Evolutionary conservation across 176 grass and related monocot species (phyloP), one percentile per base, ranked within the genome.

Genomic region (Chloris gayana): DNA sequence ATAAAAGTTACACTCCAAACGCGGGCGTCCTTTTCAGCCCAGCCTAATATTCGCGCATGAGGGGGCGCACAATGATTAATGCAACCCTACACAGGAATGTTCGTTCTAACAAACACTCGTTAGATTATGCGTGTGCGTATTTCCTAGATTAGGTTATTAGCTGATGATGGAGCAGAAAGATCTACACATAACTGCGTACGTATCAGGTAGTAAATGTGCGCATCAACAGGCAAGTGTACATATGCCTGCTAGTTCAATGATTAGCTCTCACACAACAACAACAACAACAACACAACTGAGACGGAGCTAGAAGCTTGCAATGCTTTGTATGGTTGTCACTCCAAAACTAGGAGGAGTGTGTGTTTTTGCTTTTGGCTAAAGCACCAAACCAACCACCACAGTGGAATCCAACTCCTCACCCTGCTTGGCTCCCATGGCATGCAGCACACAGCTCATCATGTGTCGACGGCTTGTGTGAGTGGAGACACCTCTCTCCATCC

Each of bases 31-130:
- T 83, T 87, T 72, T 72, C 44, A 72, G 22, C 12, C 15, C 22
- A 72, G 59, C 85, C 80, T 82, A 83, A 82, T 80, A 78, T 87
- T 87, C 80, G 59, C 67, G 37, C 80, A 47, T 83, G 67, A 31
- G 74, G 29, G 73, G 74, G 67, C 45, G 77, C 75, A 44, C 60
- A 66, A 83, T 88, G 35, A 83, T 78, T 38, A 60, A 21, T 21
- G 33, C 15, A 21, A 14, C 13, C 37, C 15, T 64, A 24, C 54
- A 39, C 24, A 65, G 27, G 47, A 83, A 88, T 78, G 37, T 78
- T 72, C 47, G 33, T 34, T 54, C 35, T 67, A 83, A 32, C n/a
- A 32, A 73, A 73, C 49, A 47, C 59, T 37, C 14, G 33, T 73
- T 56, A 46, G 41, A 72, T 34, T 64, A 71, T n/a, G n/a, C n/a